phyloP scores from a whole-genome alignment of 345 rosid genomes.

The Citrus medica region DNA sequence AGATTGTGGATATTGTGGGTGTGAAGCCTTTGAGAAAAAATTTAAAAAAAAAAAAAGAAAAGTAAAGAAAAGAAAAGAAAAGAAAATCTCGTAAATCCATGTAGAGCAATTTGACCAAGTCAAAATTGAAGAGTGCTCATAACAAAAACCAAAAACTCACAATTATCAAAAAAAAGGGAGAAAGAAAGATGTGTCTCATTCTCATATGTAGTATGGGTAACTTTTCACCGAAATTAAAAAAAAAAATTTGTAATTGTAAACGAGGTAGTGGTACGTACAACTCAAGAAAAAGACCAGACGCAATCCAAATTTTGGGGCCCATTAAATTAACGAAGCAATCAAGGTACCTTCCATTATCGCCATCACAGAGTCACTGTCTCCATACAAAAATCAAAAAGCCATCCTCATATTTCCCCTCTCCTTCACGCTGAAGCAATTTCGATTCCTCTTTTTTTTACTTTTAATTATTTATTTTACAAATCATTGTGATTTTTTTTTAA shows the following conservation, averaged over 20 bases:
- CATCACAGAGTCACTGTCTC: background rate
- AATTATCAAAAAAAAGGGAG: background rate
- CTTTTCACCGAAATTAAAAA: background rate
- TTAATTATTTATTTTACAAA: too few species aligned
- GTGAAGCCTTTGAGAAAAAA: background rate
- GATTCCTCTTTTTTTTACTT: background rate
- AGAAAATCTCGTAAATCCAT: background rate
- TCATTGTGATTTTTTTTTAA: too few species aligned
- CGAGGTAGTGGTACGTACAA: background rate
- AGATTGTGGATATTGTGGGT: too few species aligned
- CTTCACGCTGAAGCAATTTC: slow-evolving; percentile 33
- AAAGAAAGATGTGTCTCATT: background rate
- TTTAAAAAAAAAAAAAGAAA: too few species aligned
- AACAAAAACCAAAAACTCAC: background rate
- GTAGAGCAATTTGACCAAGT: slow-evolving; percentile 1
- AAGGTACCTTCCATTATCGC: background rate
- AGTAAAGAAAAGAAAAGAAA: background rate
- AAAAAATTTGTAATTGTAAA: background rate
- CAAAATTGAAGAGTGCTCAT: background rate
- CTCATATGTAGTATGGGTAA: background rate
- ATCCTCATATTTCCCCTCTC: slow-evolving; percentile 2
- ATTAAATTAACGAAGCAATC: background rate
- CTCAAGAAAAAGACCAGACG: background rate
- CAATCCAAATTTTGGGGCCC: background rate
- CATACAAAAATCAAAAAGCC: too few species aligned